Conservation (phyloP, 495 filamentous ascomycete genomes). For the Talaromyces thailandensis region DNA sequence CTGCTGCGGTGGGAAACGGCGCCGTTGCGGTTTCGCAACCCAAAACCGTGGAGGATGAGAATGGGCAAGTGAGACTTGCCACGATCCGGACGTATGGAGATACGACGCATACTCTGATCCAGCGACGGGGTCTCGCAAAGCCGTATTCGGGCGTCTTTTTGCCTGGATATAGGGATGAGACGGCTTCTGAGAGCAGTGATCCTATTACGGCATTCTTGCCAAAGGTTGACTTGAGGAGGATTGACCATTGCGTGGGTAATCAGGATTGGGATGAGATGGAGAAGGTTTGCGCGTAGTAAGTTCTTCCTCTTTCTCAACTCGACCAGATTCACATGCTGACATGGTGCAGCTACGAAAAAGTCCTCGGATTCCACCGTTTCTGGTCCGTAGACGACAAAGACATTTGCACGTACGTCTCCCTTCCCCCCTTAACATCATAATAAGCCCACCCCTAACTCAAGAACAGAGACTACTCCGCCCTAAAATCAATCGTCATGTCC, state of each 20-base stretch:
- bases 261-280: constrained; percentile 88
- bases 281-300: constrained; percentile 65
- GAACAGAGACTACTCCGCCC: constrained; percentile 63
- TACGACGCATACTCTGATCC: constrained; percentile 81
- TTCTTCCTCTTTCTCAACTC: neutral
- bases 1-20: constrained; percentile 57
- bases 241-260: constrained; percentile 94
- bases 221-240: constrained; percentile 51
- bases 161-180: constrained; percentile 59
- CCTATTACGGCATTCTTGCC: constrained; percentile 45
- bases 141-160: constrained; percentile 65
- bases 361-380: constrained; percentile 89
- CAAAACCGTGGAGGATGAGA: constrained; percentile 32
- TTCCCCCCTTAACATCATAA: neutral
- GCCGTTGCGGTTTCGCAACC: constrained; percentile 57
- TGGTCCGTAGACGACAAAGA: constrained; percentile 86
- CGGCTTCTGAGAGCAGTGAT: constrained; percentile 18
- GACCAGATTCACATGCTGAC: neutral
- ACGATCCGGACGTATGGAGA: constrained; percentile 83
- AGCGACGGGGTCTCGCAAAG: constrained; percentile 29
- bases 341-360: constrained; percentile 60
- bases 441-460: neutral
- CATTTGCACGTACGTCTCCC: constrained; percentile 55
- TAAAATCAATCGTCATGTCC: constrained; percentile 81
- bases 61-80: constrained; percentile 55